Conservation (phyloP, 768 basidiomycete genomes). For the Agaricus subrufescens region DNA sequence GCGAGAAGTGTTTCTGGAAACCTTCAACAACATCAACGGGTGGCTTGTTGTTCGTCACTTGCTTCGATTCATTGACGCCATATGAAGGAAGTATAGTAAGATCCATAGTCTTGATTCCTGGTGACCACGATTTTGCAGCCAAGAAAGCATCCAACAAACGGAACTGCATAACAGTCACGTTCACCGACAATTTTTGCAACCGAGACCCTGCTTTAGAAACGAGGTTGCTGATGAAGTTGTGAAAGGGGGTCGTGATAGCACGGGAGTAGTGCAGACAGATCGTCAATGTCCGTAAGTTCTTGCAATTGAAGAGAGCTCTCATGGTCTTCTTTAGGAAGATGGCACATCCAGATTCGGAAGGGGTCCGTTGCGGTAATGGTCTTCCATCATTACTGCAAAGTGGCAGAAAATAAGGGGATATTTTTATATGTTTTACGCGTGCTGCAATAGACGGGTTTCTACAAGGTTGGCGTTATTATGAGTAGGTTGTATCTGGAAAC, state of each 20-base stretch:
- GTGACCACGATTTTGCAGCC: not conserved
- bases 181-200: not conserved
- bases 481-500: not conserved
- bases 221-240: not conserved
- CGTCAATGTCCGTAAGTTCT: not conserved
- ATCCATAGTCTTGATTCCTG: too few species aligned
- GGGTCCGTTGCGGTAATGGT: not conserved
- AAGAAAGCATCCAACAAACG: not conserved
- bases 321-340: not conserved
- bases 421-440: conserved; percentile 9
- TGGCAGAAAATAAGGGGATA: not conserved
- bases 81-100: not conserved
- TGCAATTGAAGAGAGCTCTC: not conserved
- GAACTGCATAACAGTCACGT: not conserved
- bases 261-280: not conserved
- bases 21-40: not conserved
- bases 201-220: not conserved
- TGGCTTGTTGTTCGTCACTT: not conserved
- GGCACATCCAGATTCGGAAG: not conserved
- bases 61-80: not conserved
- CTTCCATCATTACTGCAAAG: not conserved
- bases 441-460: not conserved
- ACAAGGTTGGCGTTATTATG: not conserved
- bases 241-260: not conserved
- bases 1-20: too few species aligned